phyloP scores from a whole-genome alignment of 169 alveolate species.

The Theileria sp. region DNA sequence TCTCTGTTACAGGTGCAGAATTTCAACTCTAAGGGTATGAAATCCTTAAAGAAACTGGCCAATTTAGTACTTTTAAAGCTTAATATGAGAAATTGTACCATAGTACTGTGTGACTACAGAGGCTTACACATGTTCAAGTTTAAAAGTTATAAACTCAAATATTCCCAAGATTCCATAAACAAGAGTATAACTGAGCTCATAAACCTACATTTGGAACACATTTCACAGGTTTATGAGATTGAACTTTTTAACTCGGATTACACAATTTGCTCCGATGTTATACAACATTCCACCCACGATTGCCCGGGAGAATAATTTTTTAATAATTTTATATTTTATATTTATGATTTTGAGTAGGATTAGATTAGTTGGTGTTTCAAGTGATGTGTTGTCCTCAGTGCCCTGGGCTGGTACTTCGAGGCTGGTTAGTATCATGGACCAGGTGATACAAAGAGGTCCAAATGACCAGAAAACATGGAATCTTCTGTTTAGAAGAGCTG shows the following conservation, averaged over 20 bases:
- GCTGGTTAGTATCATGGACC: conserved; percentile 42
- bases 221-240: conserved; percentile 1
- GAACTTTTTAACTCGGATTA: conserved; percentile 13
- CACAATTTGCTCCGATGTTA: conserved; percentile 1
- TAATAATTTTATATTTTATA: not conserved
- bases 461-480: conserved; percentile 45
- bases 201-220: not conserved
- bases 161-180: not conserved
- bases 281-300: conserved; percentile 25
- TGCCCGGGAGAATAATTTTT: conserved; percentile 51
- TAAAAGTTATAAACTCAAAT: not conserved
- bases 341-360: conserved; percentile 5
- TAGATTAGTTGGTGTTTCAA: conserved; percentile 26
- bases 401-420: conserved; percentile 64
- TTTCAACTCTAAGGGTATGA: not conserved
- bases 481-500: conserved; percentile 26
- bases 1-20: not conserved
- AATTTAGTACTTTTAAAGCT: not conserved
- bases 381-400: conserved; percentile 49
- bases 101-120: conserved; percentile 1
- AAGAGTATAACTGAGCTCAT: not conserved
- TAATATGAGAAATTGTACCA: not conserved
- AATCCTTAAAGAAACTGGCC: not conserved
- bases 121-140: not conserved
- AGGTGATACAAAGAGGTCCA: conserved; percentile 55